phyloP scores from a whole-genome alignment of 1,284 basidiomycete genomes.

The Cryptococcus sp. region DNA sequence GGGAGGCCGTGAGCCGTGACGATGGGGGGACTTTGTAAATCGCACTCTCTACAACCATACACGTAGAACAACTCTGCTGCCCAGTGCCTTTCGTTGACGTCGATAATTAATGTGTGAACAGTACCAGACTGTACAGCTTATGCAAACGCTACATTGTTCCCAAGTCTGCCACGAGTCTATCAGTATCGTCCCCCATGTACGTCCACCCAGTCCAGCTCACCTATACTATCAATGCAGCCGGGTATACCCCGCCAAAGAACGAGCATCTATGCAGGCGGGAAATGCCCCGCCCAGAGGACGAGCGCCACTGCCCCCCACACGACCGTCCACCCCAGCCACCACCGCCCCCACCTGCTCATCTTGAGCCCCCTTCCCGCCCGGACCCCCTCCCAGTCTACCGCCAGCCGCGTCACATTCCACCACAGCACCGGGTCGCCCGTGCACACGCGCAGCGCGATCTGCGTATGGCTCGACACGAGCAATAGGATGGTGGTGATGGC shows the following conservation, averaged over 20 bases:
- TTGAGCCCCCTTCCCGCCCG: conserved; percentile 44
- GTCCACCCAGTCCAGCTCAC: background rate
- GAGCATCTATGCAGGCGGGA: conserved; percentile 76
- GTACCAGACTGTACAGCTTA: no score
- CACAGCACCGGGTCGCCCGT: conserved; percentile 75
- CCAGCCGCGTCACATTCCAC: conserved; percentile 73
- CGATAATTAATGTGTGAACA: background rate
- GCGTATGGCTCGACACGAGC: conserved; percentile 78
- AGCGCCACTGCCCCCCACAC: conserved; percentile 69
- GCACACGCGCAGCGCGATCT: conserved; percentile 80
- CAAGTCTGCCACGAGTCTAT: background rate
- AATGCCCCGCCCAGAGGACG: conserved; percentile 79
- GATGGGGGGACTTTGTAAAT: background rate
- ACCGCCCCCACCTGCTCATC: conserved; percentile 6
- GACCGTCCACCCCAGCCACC: conserved; percentile 62
- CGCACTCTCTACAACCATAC: background rate
- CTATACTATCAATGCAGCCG: background rate
- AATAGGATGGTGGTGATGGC: conserved; percentile 61
- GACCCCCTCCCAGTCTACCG: conserved; percentile 43
- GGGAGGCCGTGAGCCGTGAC: background rate
- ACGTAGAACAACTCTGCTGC: background rate
- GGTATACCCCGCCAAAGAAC: background rate
- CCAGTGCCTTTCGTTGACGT: background rate
- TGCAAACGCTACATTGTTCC: no score
- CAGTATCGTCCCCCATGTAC: background rate